Percentiles rank a stretch among this genome's conserved stretches.
Conservation (phyloP, 1,139 yeast species). For the Taphrina communis region DNA sequence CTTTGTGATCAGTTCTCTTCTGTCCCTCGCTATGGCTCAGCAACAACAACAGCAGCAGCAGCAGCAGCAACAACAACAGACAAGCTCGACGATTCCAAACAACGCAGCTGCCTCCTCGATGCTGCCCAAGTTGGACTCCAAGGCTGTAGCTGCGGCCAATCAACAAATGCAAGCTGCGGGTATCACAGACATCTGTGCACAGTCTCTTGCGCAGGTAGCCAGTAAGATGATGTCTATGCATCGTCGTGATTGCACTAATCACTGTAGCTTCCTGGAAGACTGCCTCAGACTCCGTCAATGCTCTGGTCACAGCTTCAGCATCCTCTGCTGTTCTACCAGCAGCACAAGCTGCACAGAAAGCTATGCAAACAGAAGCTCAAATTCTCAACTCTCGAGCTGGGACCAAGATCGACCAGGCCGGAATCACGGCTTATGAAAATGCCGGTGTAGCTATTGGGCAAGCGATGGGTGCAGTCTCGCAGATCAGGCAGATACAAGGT, state of each 20-base stretch:
- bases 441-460: slow-evolving; percentile 37
- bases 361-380: slow-evolving; percentile 20
- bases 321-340: slow-evolving; percentile 33
- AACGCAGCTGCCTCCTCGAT: slow-evolving; percentile 2
- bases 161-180: slow-evolving; percentile 35
- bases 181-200: slow-evolving; percentile 37
- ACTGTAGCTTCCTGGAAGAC: slow-evolving; percentile 24
- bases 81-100: not conserved
- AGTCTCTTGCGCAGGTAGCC: slow-evolving; percentile 30
- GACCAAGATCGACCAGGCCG: slow-evolving; percentile 27
- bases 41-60: slow-evolving; percentile 15
- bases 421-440: slow-evolving; percentile 29
- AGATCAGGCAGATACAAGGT: slow-evolving; percentile 32
- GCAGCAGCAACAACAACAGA: slow-evolving; percentile 9
- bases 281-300: slow-evolving; percentile 28
- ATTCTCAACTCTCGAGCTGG: slow-evolving; percentile 27
- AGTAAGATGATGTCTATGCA: slow-evolving; percentile 1
- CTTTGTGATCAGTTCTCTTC: not conserved
- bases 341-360: slow-evolving; percentile 34
- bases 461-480: slow-evolving; percentile 38
- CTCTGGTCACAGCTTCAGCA: slow-evolving; percentile 9
- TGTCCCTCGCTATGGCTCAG: slow-evolving; percentile 16
- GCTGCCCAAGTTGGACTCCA: slow-evolving; percentile 32
- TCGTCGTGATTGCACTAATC: not conserved
- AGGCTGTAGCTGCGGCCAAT: slow-evolving; percentile 29